Percentiles rank a stretch among this genome's conserved stretches.
Evolutionary conservation across 176 grass and related monocot species (phyloP).

Genomic region (Musa troglodytarum): DNA sequence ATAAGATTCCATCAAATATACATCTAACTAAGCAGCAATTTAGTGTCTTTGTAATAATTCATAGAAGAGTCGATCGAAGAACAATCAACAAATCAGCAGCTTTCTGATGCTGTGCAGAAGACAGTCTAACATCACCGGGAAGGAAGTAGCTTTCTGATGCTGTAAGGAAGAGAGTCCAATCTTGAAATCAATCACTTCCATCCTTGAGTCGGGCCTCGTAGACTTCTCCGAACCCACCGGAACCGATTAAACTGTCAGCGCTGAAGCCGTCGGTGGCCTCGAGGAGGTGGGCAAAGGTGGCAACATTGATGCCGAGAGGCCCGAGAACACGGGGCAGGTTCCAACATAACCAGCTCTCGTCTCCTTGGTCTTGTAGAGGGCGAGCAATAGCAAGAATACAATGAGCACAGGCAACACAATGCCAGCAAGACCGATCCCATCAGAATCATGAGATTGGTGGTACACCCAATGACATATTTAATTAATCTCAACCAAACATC

Average conservation of each 20-base stretch:
- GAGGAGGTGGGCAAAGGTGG: conserved; percentile 76
- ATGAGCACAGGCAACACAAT: conserved; percentile 47
- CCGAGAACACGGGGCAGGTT: conserved; percentile 60
- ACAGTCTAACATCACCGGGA: no score
- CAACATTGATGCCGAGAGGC: conserved; percentile 90
- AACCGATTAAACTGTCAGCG: conserved; percentile 62
- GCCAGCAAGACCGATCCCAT: conserved; percentile 47
- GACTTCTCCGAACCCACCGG: conserved; percentile 84
- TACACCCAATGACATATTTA: no score
- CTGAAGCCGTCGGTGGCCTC: conserved; percentile 95
- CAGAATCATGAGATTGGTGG: no score
- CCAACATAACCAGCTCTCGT: conserved; percentile 59
- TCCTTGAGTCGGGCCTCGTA: conserved; percentile 94
- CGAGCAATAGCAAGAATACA: conserved; percentile 41
- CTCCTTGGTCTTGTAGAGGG: conserved; percentile 55
- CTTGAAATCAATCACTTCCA: conserved; percentile 12
- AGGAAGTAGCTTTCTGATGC: no score
- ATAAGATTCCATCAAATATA: no score
- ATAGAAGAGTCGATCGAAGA: no score
- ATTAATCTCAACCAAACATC: no score
- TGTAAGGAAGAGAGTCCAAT: no score
- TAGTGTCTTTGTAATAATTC: no score
- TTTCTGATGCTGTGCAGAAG: no score
- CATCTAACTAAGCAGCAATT: no score
- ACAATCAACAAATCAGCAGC: no score